Evolutionary conservation across 108 stramenopile genomes (phyloP), one percentile per base, ranked within the genome.

Genomic region (Seminavis robusta): DNA sequence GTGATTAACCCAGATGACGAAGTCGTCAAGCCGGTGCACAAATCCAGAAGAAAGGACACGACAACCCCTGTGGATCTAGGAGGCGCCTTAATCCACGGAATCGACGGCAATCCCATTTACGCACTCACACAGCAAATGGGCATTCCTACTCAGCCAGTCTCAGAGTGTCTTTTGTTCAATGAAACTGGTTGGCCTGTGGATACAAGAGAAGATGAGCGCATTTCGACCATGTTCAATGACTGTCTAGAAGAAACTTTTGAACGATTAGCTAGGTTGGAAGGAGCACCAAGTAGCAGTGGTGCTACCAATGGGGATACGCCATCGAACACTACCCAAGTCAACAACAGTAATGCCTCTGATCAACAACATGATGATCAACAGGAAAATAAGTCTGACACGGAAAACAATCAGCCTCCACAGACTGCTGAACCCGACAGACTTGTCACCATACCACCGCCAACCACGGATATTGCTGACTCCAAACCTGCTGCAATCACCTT

Each of bases 21-120:
- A 34, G 53, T 50, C 39, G 43, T 27, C 26, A 42, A 33, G 52
- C 30, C 30, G 40, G 9, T 37, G 25, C 47, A 33, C 27, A 48
- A 20, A 47, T 21, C 53, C 32, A n/a, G 2, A 15, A 36, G 47
- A 26, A 29, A 40, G 4, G 19, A 13, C 43, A 66, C 50, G 27
- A 67, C 70, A 49, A 49, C 47, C 33, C 56, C 63, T 40, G 71
- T 83, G 0, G 90, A 90, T 63, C 49, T 88, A 37, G 92, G 90
- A 39, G 95, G 90, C 6, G 84, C 80, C 0, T 83, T 92, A 33
- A 87, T 95, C 37, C 94, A 95, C 65, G 94, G 94, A n/a, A 90
- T 90, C 39, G 84, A 86, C 3, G 47, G 73, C 45, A 88, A 90
- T 68, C 92, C 84, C n/a, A 52, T 86, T 1, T 72, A 71, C 46